A percentile compares a stretch with the other conserved stretches of the same genome.
Conservation (phyloP, 176 grass and related monocot genomes). For the Eragrostis curvula region DNA sequence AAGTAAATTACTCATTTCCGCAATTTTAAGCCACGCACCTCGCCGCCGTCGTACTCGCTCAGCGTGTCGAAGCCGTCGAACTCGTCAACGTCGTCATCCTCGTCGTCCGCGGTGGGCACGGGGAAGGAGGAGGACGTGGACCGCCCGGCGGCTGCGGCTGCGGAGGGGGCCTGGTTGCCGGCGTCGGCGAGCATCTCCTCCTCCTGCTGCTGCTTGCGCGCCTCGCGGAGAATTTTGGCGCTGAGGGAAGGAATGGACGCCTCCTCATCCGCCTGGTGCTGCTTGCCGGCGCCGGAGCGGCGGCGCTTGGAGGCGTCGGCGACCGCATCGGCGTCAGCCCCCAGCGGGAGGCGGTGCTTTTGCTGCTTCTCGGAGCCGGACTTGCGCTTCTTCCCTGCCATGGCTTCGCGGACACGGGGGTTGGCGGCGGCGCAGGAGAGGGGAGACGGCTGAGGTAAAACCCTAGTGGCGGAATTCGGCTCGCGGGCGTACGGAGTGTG, state of each 20-base stretch:
- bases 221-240: slow-evolving; percentile 86
- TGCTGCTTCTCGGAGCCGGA: slow-evolving; percentile 34
- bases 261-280: slow-evolving; percentile 75
- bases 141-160: not conserved
- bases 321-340: slow-evolving; percentile 57
- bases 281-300: slow-evolving; percentile 65
- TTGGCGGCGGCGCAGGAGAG: not conserved
- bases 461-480: slow-evolving; percentile 25
- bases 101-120: slow-evolving; percentile 31
- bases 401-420: not conserved
- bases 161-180: not conserved
- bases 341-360: slow-evolving; percentile 54
- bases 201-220: slow-evolving; percentile 80
- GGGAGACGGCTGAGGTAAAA: slow-evolving; percentile 26
- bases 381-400: slow-evolving; percentile 89
- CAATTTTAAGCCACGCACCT: slow-evolving; percentile 36
- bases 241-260: slow-evolving; percentile 56
- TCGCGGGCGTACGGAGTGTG: not conserved
- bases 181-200: slow-evolving; percentile 64
- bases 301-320: slow-evolving; percentile 63
- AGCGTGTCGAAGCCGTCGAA: slow-evolving; percentile 81
- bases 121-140: slow-evolving; percentile 41
- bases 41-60: slow-evolving; percentile 71
- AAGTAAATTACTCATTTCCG: not conserved
- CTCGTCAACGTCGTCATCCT: slow-evolving; percentile 65